phyloP scores from a whole-genome alignment of 2,329 filamentous ascomycete genomes.

The Mycosphaerella arachidis region DNA sequence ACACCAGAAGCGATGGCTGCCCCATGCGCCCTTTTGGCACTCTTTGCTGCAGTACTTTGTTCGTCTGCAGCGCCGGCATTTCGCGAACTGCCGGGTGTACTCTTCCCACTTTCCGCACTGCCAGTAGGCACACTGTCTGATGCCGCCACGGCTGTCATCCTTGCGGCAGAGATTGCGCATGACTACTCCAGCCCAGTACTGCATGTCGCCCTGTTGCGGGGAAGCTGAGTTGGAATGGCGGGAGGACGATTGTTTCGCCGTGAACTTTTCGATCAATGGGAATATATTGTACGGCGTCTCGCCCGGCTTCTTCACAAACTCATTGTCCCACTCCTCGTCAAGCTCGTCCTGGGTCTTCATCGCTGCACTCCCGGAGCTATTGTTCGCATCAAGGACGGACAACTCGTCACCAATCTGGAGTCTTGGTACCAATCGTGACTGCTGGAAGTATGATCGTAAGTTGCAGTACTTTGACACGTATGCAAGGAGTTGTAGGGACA shows the following conservation, averaged over 20 bases:
- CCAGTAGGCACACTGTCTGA: slow-evolving; percentile 96
- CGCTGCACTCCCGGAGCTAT: slow-evolving; percentile 38
- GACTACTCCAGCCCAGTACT: slow-evolving; percentile 98
- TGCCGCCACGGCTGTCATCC: slow-evolving; percentile 89
- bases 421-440: slow-evolving; percentile 86
- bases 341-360: slow-evolving; percentile 46
- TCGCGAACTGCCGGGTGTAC: slow-evolving; percentile 92
- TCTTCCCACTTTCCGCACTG: slow-evolving; percentile 98
- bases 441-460: slow-evolving; percentile 88
- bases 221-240: slow-evolving; percentile 65
- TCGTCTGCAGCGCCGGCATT: slow-evolving; percentile 89
- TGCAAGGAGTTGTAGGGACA: slow-evolving; percentile 93
- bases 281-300: slow-evolving; percentile 69
- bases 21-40: slow-evolving; percentile 98
- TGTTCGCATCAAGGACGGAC: slow-evolving; percentile 68
- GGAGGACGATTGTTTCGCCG: slow-evolving; percentile 57
- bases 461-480: slow-evolving; percentile 99
- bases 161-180: slow-evolving; percentile 99
- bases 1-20: slow-evolving; percentile 97
- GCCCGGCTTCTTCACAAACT: slow-evolving; percentile 53
- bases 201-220: slow-evolving; percentile 61
- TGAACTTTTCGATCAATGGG: slow-evolving; percentile 96
- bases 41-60: slow-evolving; percentile 97
- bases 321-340: slow-evolving; percentile 84
- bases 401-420: slow-evolving; percentile 87